These are phyloP conservation scores for Mentha longifolia DNA, from an alignment of 257 asterid genomes.

Conservation along the genomic window DNA sequence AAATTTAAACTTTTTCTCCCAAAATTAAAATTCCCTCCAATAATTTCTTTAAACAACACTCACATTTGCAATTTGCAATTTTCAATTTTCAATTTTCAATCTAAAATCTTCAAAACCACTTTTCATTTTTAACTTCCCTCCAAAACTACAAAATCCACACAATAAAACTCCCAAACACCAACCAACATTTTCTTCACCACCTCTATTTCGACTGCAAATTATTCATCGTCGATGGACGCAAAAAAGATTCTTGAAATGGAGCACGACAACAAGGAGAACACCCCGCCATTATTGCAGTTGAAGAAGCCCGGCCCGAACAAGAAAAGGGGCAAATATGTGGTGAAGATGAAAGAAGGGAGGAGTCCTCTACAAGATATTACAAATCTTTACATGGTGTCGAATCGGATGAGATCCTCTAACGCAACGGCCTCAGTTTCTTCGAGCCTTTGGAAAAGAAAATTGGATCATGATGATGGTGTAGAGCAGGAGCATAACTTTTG, in stretches of 20 bases:
- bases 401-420: neutral
- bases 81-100: neutral
- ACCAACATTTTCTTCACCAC: neutral
- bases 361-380: neutral
- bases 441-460: neutral
- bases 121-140: neutral
- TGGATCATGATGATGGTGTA: neutral
- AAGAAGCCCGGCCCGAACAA: constrained; percentile 8
- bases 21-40: constrained; percentile 10
- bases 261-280: constrained; percentile 16
- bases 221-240: neutral
- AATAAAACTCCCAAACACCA: constrained; percentile 1
- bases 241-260: neutral
- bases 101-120: neutral
- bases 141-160: neutral
- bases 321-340: neutral
- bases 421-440: neutral
- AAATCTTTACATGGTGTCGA: neutral
- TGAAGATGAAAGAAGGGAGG: neutral
- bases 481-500: neutral
- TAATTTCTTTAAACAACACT: neutral
- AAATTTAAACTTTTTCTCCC: neutral
- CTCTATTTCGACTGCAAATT: neutral
- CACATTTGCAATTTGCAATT: neutral
- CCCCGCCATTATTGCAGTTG: neutral